Base-by-base conservation (phyloP, 805 yeast species). In the Myxozyma geophila region DNA sequence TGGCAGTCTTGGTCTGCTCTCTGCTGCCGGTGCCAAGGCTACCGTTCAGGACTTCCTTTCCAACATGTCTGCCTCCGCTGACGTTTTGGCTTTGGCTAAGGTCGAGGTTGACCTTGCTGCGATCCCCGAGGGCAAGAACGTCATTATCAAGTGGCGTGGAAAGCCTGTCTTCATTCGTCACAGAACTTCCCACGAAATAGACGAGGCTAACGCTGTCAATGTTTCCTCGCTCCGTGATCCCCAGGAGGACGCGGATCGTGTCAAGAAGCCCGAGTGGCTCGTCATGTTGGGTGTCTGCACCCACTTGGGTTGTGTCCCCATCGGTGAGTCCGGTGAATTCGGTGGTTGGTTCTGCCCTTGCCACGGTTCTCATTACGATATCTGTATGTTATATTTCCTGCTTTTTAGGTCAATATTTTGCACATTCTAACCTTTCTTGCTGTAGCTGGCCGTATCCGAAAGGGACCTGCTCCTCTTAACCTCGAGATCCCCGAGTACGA, bases 261-360 rank as follows among this genome's bases (percentile, higher is more conserved):
- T 90, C 71, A 83, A 90, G 82, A 89, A 88, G 79, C 98, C 99
- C 71, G 95, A 93, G 82, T 95, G 99, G 99, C 86, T 95, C 77
- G 85, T 95, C 79, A 95, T 95, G 99, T 80, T 95, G 82, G 99
- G 99, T 82, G 93, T 95, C 79, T 95, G 99, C 85, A 95, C 99
- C 72, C 99, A 95, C 80, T 87, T 95, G 84, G 99, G 99, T 80
- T 95, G 99, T 88, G 99, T 95, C 68, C 99, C 99, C 72, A 95
- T 95, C 76, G 99, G 99, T 78, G 98, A 95, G 83, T 88, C 98
- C 71, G 99, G 99, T 82, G 99, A 95, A 81, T 95, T 85, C 74
- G 98, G 98, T 79, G 99, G 99, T 79, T 95, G 99, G 99, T 95
- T 95, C 93, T 95, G 99, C 82, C 99, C 99, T 71, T 95, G 99